Percentiles rank a stretch among this genome's conserved stretches.
Evolutionary conservation across 2,329 filamentous ascomycete species (phyloP).

Genomic region (Fusarium oxysporum): DNA sequence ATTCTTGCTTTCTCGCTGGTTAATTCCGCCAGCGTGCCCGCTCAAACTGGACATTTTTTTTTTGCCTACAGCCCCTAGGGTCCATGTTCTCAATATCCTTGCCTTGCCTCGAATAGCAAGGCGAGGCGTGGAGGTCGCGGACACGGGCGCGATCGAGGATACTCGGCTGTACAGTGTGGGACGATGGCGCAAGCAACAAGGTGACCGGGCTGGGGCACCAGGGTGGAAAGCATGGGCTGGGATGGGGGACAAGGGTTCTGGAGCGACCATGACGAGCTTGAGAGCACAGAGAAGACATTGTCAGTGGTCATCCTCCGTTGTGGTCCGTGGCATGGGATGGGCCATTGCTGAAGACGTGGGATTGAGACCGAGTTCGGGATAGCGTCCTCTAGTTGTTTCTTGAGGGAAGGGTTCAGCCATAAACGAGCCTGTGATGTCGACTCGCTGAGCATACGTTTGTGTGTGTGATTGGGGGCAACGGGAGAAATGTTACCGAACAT

Average conservation of each 20-base stretch:
- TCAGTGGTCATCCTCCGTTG: conserved; percentile 37
- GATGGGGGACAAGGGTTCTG: conserved; percentile 39
- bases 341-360: conserved; percentile 41
- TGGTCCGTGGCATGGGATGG: conserved; percentile 35
- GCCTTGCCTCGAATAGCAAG: conserved; percentile 42
- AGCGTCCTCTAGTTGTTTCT: conserved; percentile 25
- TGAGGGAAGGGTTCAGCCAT: conserved; percentile 20
- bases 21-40: conserved; percentile 21
- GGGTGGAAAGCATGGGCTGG: conserved; percentile 41
- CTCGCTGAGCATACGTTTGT: conserved; percentile 3
- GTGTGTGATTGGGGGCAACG: conserved; percentile 8
- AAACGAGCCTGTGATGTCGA: conserved; percentile 6
- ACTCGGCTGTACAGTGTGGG: conserved; percentile 49
- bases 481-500: background rate
- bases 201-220: conserved; percentile 41
- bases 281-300: conserved; percentile 28
- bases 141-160: conserved; percentile 44
- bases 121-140: conserved; percentile 44
- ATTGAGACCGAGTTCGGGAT: conserved; percentile 33
- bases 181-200: conserved; percentile 47
- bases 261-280: conserved; percentile 44
- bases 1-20: conserved; percentile 32
- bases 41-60: conserved; percentile 21
- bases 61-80: conserved; percentile 12
- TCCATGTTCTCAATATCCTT: conserved; percentile 29